A percentile compares a stretch with the other conserved stretches of the same genome.
Conservation (phyloP, 2,329 filamentous ascomycete genomes). For the Fusarium devonianum region DNA sequence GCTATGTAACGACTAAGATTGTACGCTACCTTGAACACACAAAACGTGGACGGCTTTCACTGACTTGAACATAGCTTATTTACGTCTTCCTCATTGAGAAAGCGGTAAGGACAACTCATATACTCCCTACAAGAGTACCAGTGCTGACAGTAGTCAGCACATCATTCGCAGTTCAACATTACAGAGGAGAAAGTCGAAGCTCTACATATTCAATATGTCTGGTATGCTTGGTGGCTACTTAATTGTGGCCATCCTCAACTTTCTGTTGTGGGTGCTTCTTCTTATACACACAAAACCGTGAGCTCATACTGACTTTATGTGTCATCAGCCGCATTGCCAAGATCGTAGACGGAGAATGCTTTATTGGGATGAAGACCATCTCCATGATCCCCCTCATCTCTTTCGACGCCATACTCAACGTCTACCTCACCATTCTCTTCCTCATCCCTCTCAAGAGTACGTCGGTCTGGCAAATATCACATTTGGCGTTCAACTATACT, state of each 20-base stretch:
- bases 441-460: slow-evolving; percentile 65
- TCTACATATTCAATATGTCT: slow-evolving; percentile 68
- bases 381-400: slow-evolving; percentile 68
- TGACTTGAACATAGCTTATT: slow-evolving; percentile 53
- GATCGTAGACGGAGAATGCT: slow-evolving; percentile 62
- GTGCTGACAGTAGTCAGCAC: slow-evolving; percentile 49
- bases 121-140: too few species aligned
- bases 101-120: slow-evolving; percentile 53
- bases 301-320: slow-evolving; percentile 5
- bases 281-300: too few species aligned
- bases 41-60: neutral
- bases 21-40: neutral
- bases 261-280: slow-evolving; percentile 67
- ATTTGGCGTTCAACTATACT: too few species aligned
- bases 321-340: slow-evolving; percentile 60
- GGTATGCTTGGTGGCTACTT: slow-evolving; percentile 59
- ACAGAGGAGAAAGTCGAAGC: slow-evolving; percentile 60
- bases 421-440: slow-evolving; percentile 70
- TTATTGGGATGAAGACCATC: slow-evolving; percentile 66
- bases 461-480: too few species aligned
- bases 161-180: slow-evolving; percentile 64
- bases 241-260: slow-evolving; percentile 63
- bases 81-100: slow-evolving; percentile 72
- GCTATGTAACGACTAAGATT: slow-evolving; percentile 70
- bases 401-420: slow-evolving; percentile 67